These are phyloP conservation scores for Trichoderma breve DNA, from an alignment of 2,329 filamentous ascomycete species.

Conservation along the genomic window DNA sequence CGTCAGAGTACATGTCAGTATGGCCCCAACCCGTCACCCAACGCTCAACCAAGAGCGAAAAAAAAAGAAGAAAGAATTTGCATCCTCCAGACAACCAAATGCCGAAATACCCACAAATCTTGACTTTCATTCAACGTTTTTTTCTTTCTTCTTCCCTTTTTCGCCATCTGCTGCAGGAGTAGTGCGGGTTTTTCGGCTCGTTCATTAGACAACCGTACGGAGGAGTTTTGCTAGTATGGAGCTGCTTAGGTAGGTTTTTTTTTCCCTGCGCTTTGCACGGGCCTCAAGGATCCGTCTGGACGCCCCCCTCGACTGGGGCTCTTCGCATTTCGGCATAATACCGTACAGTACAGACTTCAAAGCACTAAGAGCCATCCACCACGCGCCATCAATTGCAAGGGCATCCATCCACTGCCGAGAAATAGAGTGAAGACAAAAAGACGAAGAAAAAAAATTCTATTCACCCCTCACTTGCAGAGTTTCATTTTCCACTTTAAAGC, in stretches of 20 bases:
- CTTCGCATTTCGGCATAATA: background rate
- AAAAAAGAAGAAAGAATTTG: background rate
- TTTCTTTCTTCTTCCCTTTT: background rate
- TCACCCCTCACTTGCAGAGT: constrained; percentile 1
- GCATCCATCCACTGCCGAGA: background rate
- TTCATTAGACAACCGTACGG: background rate
- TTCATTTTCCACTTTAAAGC: background rate
- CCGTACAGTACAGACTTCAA: background rate
- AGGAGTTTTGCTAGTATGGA: background rate
- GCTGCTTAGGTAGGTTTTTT: background rate
- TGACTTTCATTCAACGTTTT: background rate
- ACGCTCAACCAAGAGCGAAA: background rate
- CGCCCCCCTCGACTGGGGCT: background rate
- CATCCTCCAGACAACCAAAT: constrained; percentile 13
- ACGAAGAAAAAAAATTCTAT: background rate
- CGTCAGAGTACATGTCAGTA: background rate
- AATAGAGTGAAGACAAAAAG: background rate
- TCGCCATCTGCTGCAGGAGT: background rate
- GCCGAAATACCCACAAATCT: background rate
- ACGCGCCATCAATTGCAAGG: background rate
- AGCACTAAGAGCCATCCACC: background rate
- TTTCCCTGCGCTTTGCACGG: background rate
- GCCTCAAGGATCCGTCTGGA: background rate
- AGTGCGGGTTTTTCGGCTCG: background rate
- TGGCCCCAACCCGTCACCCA: constrained; percentile 4